Evolutionary conservation across 2,329 filamentous ascomycete genomes (phyloP), one percentile per base, ranked within the genome.

Genomic region (Apiospora sp.): DNA sequence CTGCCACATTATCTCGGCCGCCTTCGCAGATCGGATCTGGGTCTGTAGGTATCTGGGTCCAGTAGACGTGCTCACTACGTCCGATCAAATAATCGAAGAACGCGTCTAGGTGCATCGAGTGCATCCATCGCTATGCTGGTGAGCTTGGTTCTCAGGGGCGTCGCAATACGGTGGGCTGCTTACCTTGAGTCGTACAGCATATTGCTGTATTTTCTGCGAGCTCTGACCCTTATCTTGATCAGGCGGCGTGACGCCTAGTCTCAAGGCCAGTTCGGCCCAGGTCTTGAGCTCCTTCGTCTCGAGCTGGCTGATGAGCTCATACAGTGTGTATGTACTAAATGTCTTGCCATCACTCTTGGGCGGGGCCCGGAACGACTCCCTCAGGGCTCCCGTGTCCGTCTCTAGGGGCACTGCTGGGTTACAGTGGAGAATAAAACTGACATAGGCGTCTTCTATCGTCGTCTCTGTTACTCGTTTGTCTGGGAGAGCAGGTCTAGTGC

Each of bases 141-240:
- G 78, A 73, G 80, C 77, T 75, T 37, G 41, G 68, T 41, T 46
- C 69, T 19, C 24, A 19, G 10, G 27, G 30, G 7, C 4, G 14
- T 22, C 12, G 48, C 27, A 19, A 8, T 13, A 70, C 34, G 41
- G 34, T 41, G 67, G 67, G 24, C 8, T 16, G 68, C 43, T 37
- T 83, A 95, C 94, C 90, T 98, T 98, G 72, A 98, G 85, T 73
- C 95, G 90, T 67, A 98, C 95, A 61, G 94, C 94, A 85, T 98
- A 98, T 81, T 98, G 95, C 81, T 97, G 94, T 72, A 98, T 93
- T 82, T 98, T 98, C 80, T 98, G 96, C 1, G 93, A 92, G 81
- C 94, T 97, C 83, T 97, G 93, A 37, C 94, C 93, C 81, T 96
- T 96, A 73, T 93, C 91, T 34, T 91, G 86, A 73, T 94, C 92